A percentile compares a stretch with the other conserved stretches of the same genome.
These are phyloP conservation scores for Saccharomycopsis microspora DNA, from an alignment of 805 yeast species.

Conservation along the genomic window DNA sequence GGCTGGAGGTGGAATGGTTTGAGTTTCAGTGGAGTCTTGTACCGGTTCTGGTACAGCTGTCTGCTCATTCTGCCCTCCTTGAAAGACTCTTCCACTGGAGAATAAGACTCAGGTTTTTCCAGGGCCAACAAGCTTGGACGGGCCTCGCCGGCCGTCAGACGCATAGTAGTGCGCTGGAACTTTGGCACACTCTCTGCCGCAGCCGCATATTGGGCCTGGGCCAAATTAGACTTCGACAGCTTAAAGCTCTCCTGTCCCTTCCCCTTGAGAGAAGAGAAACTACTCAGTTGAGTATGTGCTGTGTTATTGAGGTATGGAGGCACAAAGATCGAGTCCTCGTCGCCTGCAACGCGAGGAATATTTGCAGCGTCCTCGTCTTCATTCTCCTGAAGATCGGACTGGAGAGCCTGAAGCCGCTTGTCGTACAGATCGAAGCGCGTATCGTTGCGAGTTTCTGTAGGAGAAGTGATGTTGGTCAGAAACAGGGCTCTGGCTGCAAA, in stretches of 20 bases:
- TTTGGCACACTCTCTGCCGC: not conserved
- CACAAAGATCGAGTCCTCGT: slow-evolving; percentile 12
- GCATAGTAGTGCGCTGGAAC: not conserved
- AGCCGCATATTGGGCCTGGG: slow-evolving; percentile 12
- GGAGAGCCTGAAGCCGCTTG: slow-evolving; percentile 10
- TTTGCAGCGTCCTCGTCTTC: slow-evolving; percentile 2
- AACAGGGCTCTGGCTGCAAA: slow-evolving; percentile 12
- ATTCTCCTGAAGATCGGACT: slow-evolving; percentile 1
- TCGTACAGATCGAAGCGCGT: slow-evolving; percentile 12
- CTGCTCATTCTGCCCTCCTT: not conserved
- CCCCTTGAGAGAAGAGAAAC: slow-evolving; percentile 8
- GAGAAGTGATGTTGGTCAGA: slow-evolving; percentile 12
- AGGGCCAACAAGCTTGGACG: slow-evolving; percentile 2
- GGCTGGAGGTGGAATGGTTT: slow-evolving; percentile 14
- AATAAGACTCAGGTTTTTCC: not conserved
- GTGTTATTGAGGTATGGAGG: slow-evolving; percentile 17
- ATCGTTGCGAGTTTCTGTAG: slow-evolving; percentile 4
- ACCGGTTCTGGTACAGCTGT: not conserved
- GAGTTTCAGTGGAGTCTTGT: slow-evolving; percentile 5
- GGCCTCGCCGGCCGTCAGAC: not conserved
- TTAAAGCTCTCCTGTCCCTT: slow-evolving; percentile 14
- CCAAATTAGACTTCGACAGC: slow-evolving; percentile 9
- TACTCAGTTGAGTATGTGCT: slow-evolving; percentile 13
- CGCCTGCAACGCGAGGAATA: slow-evolving; percentile 1
- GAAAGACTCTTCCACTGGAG: not conserved